These are phyloP conservation scores for Ustilago cynodontis DNA, from an alignment of 1,284 basidiomycete species.

Conservation along the genomic window DNA sequence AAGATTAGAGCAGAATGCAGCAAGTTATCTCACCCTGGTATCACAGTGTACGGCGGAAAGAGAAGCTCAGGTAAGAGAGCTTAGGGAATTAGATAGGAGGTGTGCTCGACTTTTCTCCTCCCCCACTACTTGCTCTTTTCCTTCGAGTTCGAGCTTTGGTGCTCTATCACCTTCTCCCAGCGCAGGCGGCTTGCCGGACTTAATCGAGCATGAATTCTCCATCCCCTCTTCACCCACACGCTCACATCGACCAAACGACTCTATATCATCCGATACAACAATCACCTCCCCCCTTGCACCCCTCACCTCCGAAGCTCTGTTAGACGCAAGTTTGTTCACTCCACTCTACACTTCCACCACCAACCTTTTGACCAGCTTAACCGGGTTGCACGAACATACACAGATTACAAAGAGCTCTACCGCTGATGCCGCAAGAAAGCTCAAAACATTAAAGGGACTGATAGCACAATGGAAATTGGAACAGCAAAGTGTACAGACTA, in stretches of 20 bases:
- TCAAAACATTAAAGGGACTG: slow-evolving; percentile 33
- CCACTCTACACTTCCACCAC: slow-evolving; percentile 31
- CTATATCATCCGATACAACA: slow-evolving; percentile 3
- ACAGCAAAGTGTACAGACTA: slow-evolving; percentile 31
- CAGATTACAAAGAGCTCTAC: slow-evolving; percentile 43
- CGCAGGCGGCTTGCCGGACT: not conserved
- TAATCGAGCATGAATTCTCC: not conserved
- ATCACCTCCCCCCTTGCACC: not conserved
- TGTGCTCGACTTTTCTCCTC: slow-evolving; percentile 1
- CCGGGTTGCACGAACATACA: slow-evolving; percentile 44
- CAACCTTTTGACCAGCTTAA: slow-evolving; percentile 21
- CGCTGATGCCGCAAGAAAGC: slow-evolving; percentile 40
- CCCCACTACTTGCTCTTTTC: not conserved
- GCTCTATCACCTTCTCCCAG: not conserved
- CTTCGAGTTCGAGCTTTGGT: slow-evolving; percentile 1
- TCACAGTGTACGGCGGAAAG: slow-evolving; percentile 27
- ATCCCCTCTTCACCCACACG: not conserved
- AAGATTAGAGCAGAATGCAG: slow-evolving; percentile 23
- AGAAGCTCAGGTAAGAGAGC: slow-evolving; percentile 50
- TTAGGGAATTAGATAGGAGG: slow-evolving; percentile 36
- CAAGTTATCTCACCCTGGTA: slow-evolving; percentile 24
- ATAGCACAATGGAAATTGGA: slow-evolving; percentile 41
- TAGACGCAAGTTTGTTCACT: slow-evolving; percentile 9
- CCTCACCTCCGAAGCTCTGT: not conserved
- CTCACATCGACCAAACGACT: not conserved